Base-by-base conservation (phyloP, 805 yeast genomes). In the Candida andamanensis region DNA sequence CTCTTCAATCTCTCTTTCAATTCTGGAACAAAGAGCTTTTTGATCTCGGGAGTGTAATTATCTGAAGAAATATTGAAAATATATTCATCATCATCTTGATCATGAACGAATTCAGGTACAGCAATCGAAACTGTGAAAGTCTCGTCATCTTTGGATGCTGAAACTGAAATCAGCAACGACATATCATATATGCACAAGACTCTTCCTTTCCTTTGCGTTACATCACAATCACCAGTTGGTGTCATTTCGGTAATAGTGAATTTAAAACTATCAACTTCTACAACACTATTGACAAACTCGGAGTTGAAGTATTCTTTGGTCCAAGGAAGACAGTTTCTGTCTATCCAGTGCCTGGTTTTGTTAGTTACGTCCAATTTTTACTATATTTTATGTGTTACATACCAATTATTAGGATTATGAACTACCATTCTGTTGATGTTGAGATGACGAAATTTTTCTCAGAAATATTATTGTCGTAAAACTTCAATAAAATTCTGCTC, bases 151-250 rank as follows among this genome's bases (percentile, higher is more conserved):
- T 54, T 60, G 17, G 50, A 44, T 10, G 73, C 67, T 22, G 53
- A 47, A 14, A 77, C 62, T 7, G 59, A 47, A 36, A 83, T 66
- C 41, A 62, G 66, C 28, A 83, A 52, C 27, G 62, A 60, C 67
- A 83, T 52, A 49, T 84, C 94, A 47, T 73, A 83, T 30, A 83
- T 78, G 49, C 90, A 82, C 46, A 76, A 72, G 16, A 80, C 85
- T 56, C 78, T 80, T 6, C 90, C 90, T 56, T 84, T 84, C 62
- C 94, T 73, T 56, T 84, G 90, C 15, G 85, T 78, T 10, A 84
- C 89, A 47, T 83, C 84, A 46, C 92, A 81, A 53, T 84, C 92
- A 15, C 94, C 94, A 5, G 63, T 49, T 12, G 65, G 53, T 5
- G 72, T 52, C 3, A 80, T 59, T 2, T 65, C 47, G 13, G 57